Percentiles rank a stretch among this genome's conserved stretches.
Evolutionary conservation across 352 stramenopile species (phyloP).

Genomic region (Thalassiosira ordinaria): DNA sequence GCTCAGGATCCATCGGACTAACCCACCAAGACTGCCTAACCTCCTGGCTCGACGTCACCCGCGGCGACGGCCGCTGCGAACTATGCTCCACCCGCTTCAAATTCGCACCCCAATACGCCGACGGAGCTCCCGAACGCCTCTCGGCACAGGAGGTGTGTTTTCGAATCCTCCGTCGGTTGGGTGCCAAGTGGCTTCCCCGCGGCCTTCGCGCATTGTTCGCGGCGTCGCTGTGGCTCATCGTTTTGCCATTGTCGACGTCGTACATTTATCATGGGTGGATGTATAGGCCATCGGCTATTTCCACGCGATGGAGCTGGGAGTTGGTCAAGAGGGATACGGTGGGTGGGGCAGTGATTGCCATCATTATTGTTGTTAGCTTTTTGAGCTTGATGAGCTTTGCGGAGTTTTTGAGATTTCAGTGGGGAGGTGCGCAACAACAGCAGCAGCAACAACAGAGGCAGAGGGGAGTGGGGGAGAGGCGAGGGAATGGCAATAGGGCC

Average conservation of each 20-base stretch:
- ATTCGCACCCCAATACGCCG: constrained; percentile 92
- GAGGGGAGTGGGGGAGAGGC: constrained; percentile 4
- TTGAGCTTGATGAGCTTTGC: constrained; percentile 94
- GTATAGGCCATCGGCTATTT: constrained; percentile 76
- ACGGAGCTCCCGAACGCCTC: constrained; percentile 88
- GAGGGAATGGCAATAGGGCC: constrained; percentile 15
- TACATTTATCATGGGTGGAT: constrained; percentile 95
- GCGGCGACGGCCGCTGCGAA: constrained; percentile 90
- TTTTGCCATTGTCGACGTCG: constrained; percentile 90
- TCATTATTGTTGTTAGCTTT: constrained; percentile 93
- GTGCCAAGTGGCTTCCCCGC: constrained; percentile 91
- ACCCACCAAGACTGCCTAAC: constrained; percentile 94
- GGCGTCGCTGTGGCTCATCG: constrained; percentile 88
- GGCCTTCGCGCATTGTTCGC: constrained; percentile 86
- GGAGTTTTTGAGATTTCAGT: constrained; percentile 91
- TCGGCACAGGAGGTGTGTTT: constrained; percentile 89
- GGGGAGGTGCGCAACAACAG: constrained; percentile 44
- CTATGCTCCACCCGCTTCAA: constrained; percentile 92
- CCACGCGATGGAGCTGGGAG: constrained; percentile 77
- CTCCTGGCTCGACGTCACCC: constrained; percentile 92
- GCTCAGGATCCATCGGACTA: constrained; percentile 93
- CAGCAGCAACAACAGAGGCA: constrained; percentile 10
- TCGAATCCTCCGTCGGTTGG: constrained; percentile 87
- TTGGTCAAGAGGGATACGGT: constrained; percentile 89
- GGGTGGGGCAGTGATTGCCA: constrained; percentile 89